Conservation (phyloP, 1,284 basidiomycete species). For the Malassezia obtusa region DNA sequence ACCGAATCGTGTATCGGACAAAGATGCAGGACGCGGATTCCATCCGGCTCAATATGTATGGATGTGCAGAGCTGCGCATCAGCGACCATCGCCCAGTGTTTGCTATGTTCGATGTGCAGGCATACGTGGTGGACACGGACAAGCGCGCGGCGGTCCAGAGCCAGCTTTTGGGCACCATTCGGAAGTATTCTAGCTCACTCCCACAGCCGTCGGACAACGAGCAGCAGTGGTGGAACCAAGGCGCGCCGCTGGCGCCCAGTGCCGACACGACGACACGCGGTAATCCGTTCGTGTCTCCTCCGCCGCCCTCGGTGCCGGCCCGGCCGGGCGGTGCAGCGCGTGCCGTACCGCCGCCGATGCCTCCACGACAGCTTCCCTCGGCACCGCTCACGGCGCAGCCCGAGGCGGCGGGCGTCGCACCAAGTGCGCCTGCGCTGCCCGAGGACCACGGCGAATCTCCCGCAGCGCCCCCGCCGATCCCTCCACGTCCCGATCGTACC, state of each 20-base stretch:
- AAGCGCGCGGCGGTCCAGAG: slow-evolving; percentile 65
- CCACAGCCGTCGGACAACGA: slow-evolving; percentile 5
- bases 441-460: not conserved
- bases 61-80: slow-evolving; percentile 39
- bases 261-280: not conserved
- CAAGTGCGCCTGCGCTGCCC: too few relatives aligned
- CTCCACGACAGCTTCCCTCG: not conserved
- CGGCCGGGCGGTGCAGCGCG: too few relatives aligned
- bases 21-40: slow-evolving; percentile 51
- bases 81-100: slow-evolving; percentile 96
- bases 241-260: not conserved
- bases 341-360: not conserved
- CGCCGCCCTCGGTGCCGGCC: not conserved
- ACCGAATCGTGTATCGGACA: slow-evolving; percentile 61
- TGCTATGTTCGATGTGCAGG: slow-evolving; percentile 66
- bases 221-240: slow-evolving; percentile 13
- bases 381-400: too few relatives aligned
- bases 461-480: not conserved
- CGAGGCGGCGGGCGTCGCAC: too few relatives aligned
- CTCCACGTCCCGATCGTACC: not conserved
- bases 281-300: slow-evolving; percentile 4
- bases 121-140: slow-evolving; percentile 66
- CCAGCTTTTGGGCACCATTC: slow-evolving; percentile 41
- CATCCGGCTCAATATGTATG: slow-evolving; percentile 14
- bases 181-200: not conserved